Conservation (phyloP, 169 alveolate species). For the Plasmodium yoelii region DNA sequence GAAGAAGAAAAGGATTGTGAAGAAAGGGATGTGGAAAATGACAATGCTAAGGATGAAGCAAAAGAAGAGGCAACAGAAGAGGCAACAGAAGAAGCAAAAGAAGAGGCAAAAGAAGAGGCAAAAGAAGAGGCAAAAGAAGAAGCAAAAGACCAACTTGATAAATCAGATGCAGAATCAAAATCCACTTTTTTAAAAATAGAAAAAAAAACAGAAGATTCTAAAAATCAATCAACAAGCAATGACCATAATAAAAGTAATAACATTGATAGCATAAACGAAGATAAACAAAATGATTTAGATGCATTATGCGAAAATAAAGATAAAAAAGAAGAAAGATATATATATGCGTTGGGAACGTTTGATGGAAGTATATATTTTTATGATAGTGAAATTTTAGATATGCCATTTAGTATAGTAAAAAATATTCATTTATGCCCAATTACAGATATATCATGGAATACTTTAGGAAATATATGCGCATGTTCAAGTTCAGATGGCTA, state of each 20-base stretch:
- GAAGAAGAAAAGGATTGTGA: constrained; percentile 38
- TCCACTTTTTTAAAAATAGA: background rate
- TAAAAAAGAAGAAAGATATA: constrained; percentile 84
- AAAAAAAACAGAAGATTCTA: background rate
- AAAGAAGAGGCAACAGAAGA: no score
- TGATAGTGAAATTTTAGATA: constrained; percentile 88
- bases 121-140: background rate
- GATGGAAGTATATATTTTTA: constrained; percentile 91
- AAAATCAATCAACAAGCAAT: constrained; percentile 22
- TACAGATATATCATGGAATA: constrained; percentile 95
- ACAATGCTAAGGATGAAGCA: constrained; percentile 16
- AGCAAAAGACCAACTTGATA: background rate
- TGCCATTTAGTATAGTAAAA: constrained; percentile 93
- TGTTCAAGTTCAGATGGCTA: constrained; percentile 95
- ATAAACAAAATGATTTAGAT: constrained; percentile 63
- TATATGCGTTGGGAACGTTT: constrained; percentile 90
- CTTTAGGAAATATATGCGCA: constrained; percentile 92
- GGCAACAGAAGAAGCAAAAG: no score
- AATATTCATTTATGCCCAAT: constrained; percentile 94
- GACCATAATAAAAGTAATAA: constrained; percentile 25
- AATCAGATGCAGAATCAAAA: constrained; percentile 6
- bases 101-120: background rate
- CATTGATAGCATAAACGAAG: constrained; percentile 13
- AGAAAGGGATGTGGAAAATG: constrained; percentile 14
- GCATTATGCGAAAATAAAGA: constrained; percentile 80